Evolutionary conservation across 495 filamentous ascomycete species (phyloP).

Genomic region (Apiosordaria backusii): DNA sequence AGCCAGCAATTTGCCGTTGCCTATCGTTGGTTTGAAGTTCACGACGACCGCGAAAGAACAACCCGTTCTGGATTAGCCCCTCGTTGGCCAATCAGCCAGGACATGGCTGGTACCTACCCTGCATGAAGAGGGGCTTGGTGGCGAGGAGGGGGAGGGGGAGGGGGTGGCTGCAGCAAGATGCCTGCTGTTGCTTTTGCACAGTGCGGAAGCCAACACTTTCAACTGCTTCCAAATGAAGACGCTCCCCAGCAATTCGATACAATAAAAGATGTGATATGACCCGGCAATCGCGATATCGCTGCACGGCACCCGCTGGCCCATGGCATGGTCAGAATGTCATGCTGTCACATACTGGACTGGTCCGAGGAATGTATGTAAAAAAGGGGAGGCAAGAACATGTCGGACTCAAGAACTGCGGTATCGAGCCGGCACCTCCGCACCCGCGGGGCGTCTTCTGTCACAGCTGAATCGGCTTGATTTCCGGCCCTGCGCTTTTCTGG

Average conservation of each 20-base stretch:
- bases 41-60: neutral
- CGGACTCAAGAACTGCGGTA: neutral
- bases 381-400: neutral
- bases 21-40: neutral
- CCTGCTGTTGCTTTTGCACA: slow-evolving; percentile 2
- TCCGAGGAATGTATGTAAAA: neutral
- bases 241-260: slow-evolving; percentile 28
- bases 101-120: slow-evolving; percentile 1
- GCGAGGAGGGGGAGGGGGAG: slow-evolving; percentile 15
- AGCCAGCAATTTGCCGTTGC: neutral
- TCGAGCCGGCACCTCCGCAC: neutral
- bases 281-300: slow-evolving; percentile 31
- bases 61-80: slow-evolving; percentile 1
- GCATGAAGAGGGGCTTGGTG: neutral
- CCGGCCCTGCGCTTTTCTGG: slow-evolving; percentile 17
- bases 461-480: slow-evolving; percentile 32
- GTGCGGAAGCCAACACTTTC: neutral
- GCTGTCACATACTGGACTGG: neutral
- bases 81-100: neutral
- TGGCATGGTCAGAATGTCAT: slow-evolving; percentile 3
- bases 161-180: slow-evolving; percentile 16
- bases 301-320: slow-evolving; percentile 9
- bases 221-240: slow-evolving; percentile 39
- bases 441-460: slow-evolving; percentile 1
- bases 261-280: slow-evolving; percentile 32